Percentiles rank a stretch among this genome's conserved stretches.
phyloP scores from a whole-genome alignment of 352 stramenopile genomes.

The Blastocystis sp. region DNA sequence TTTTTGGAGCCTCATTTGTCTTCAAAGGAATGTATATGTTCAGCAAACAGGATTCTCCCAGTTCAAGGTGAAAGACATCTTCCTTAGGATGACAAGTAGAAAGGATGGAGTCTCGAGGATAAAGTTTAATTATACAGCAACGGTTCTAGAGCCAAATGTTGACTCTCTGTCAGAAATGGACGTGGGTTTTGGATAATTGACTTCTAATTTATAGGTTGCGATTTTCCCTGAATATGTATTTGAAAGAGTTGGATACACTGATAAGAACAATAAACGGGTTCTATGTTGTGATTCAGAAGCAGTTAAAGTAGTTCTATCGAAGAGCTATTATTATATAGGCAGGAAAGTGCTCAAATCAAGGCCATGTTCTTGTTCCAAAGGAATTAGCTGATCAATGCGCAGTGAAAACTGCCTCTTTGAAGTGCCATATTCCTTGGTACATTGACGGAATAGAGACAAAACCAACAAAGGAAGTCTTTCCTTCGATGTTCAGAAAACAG shows the following conservation, averaged over 20 bases:
- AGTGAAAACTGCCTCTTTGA: neutral
- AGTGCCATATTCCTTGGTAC: neutral
- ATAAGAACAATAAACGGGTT: neutral
- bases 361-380: neutral
- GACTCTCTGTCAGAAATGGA: constrained; percentile 38
- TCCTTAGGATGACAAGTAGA: neutral
- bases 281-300: constrained; percentile 31
- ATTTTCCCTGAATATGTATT: constrained; percentile 42
- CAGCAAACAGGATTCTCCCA: constrained; percentile 1
- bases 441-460: neutral
- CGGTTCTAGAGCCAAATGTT: neutral
- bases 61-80: neutral
- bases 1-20: neutral
- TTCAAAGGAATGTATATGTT: constrained; percentile 54
- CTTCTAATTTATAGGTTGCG: neutral
- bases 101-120: constrained; percentile 1
- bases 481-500: neutral
- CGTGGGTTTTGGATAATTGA: neutral
- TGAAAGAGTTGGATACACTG: constrained; percentile 2
- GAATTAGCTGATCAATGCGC: neutral
- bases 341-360: neutral
- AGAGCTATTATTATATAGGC: neutral
- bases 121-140: constrained; percentile 41
- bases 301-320: neutral
- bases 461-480: neutral